phyloP scores from a whole-genome alignment of 495 filamentous ascomycete species.

The Aspergillus ostianus region DNA sequence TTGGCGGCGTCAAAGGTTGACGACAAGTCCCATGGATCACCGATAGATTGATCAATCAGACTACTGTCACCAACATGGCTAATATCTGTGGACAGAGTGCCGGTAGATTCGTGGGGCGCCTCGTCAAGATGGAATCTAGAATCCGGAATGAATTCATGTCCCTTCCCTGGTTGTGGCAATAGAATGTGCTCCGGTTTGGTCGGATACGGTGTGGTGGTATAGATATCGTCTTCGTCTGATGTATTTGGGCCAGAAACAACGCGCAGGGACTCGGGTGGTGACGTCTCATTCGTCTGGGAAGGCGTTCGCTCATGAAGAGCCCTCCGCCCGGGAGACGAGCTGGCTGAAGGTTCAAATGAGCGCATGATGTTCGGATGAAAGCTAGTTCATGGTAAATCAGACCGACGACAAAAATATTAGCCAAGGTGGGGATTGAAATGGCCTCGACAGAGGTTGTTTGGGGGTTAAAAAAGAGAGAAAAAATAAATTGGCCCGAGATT shows the following conservation, averaged over 20 bases:
- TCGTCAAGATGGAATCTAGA: constrained; percentile 31
- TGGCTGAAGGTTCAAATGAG: constrained; percentile 19
- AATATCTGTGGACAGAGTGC: constrained; percentile 27
- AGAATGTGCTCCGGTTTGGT: constrained; percentile 54
- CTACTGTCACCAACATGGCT: constrained; percentile 32
- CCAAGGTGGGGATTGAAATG: constrained; percentile 8
- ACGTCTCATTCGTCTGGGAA: constrained; percentile 49
- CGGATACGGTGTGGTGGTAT: constrained; percentile 47
- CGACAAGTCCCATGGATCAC: constrained; percentile 41
- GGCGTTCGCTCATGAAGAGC: constrained; percentile 53
- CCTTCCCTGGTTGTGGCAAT: constrained; percentile 46
- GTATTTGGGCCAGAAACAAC: constrained; percentile 35
- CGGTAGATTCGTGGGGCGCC: constrained; percentile 18
- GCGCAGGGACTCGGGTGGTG: constrained; percentile 37
- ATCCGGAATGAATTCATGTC: constrained; percentile 37
- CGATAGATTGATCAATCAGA: constrained; percentile 30
- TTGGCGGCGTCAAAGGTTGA: constrained; percentile 42
- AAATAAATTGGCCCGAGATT: constrained; percentile 11
- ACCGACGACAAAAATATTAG: constrained; percentile 12
- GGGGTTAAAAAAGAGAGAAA: constrained; percentile 13
- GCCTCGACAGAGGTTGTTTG: constrained; percentile 6
- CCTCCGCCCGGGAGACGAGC: constrained; percentile 39
- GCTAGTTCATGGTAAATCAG: constrained; percentile 36
- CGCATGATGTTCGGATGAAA: constrained; percentile 33
- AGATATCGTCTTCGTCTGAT: constrained; percentile 38